Percentiles rank a stretch among this genome's conserved stretches.
Evolutionary conservation across 768 basidiomycete species (phyloP).

Genomic region (Tubosaeta brunneosetosa): DNA sequence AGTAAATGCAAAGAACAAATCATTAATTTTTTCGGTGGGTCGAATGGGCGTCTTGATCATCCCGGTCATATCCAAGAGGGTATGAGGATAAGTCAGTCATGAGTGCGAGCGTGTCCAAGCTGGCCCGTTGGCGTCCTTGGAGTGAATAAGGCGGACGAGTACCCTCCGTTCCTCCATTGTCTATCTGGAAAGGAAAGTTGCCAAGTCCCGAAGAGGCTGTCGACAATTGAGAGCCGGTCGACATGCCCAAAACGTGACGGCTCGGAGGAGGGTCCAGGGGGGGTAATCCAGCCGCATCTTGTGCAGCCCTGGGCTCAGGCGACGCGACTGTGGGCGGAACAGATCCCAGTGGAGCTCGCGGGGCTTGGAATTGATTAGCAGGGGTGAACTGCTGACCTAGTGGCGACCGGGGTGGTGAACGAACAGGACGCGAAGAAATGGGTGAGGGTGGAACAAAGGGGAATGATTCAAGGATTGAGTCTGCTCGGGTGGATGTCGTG

Average conservation of each 20-base stretch:
- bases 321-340: not conserved
- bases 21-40: slow-evolving; percentile 25
- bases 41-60: slow-evolving; percentile 25
- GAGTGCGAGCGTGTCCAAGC: slow-evolving; percentile 78
- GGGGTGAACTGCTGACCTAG: slow-evolving; percentile 54
- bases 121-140: slow-evolving; percentile 61
- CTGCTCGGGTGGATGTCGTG: slow-evolving; percentile 66
- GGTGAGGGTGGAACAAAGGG: slow-evolving; percentile 88
- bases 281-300: slow-evolving; percentile 32
- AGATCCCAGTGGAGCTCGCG: not conserved
- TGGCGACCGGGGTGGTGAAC: slow-evolving; percentile 73
- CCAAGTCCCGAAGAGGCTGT: slow-evolving; percentile 77
- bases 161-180: slow-evolving; percentile 46
- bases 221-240: slow-evolving; percentile 71
- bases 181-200: slow-evolving; percentile 85
- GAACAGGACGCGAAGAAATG: slow-evolving; percentile 73
- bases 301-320: slow-evolving; percentile 17
- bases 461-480: slow-evolving; percentile 83
- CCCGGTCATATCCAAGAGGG: slow-evolving; percentile 66
- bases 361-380: slow-evolving; percentile 10
- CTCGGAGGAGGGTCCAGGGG: slow-evolving; percentile 47
- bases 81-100: slow-evolving; percentile 83
- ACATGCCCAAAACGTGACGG: slow-evolving; percentile 62
- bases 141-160: slow-evolving; percentile 32
- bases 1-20: not conserved